Evolutionary conservation across 2,329 filamentous ascomycete genomes (phyloP), one percentile per base, ranked within the genome.

Genomic region (Metarhizium rileyi): DNA sequence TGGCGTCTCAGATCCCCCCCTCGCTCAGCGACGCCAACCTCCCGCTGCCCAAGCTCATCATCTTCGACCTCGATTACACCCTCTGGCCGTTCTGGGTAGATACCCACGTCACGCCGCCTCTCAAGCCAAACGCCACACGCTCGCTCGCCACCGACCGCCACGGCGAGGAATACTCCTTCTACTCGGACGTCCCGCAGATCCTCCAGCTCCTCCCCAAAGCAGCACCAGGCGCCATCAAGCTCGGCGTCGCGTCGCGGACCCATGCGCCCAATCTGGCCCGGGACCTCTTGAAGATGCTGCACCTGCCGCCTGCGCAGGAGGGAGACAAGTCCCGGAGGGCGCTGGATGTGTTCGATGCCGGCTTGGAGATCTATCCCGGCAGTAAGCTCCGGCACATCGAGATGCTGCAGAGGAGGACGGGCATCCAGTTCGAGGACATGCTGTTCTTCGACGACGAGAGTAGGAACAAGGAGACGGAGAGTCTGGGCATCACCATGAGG

Each of bases 41-140:
- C 0, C 87, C 89, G 0, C 77, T 95, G 1, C 90, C 90, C 0
- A 82, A 84, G 53, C 77, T 95, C 57, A 78, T 97, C 59, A 87
- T 93, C 55, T 96, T 97, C 70, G 93, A 97, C 66, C 81, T 97
- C 54, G 91, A 97, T 75, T 97, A 96, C 75, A 97, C 93, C 0
- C 76, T 97, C n/a, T 97, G 91, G 93, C 90, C 90, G 4, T 96
- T 96, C 70, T 97, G 91, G 91, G 84, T 95, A 1, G 93, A 97
- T 72, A 95, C 90, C 3, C 90, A 96, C 68, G 86, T 93, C 59
- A 80, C 81, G 23, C 78, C 82, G 6, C 90, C 90, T 0, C 70
- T 95, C 18, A 76, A 77, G 56, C 59, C 73, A 6, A 70, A 73
- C 48, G 50, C 70, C 0, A 54, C 63, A 7, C 66, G 66, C 69